phyloP scores from a whole-genome alignment of 78 protist species.

The Planoprotostelium fungivorum region DNA sequence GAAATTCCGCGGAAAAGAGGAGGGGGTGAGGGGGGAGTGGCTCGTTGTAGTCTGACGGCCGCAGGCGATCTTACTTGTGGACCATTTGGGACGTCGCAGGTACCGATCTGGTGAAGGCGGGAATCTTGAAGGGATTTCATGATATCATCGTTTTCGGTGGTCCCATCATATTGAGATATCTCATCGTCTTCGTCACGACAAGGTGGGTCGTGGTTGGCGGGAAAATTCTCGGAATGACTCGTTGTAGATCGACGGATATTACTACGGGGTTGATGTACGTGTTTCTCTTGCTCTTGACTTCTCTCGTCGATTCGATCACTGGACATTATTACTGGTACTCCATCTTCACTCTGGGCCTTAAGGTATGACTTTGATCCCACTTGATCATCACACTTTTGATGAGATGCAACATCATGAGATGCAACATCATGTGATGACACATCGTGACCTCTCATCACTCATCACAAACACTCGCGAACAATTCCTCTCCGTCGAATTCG shows the following conservation, averaged over 20 bases:
- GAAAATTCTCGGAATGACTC: neutral
- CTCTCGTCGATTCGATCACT: constrained; percentile 22
- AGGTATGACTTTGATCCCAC: constrained; percentile 7
- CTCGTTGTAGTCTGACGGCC: neutral
- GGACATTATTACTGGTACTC: constrained; percentile 43
- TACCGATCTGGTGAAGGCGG: constrained; percentile 29
- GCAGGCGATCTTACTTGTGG: constrained; percentile 38
- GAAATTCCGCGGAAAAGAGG: neutral
- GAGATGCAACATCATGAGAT: neutral
- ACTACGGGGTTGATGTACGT: constrained; percentile 18
- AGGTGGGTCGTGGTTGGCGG: neutral
- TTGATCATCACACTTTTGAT: too few relatives aligned
- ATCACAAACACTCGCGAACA: neutral
- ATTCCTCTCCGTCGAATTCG: neutral
- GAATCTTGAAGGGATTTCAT: constrained; percentile 19
- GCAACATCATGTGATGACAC: neutral
- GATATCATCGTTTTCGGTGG: constrained; percentile 38
- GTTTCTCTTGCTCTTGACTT: constrained; percentile 18
- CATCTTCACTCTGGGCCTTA: constrained; percentile 40
- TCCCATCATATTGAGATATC: constrained; percentile 21
- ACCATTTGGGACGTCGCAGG: constrained; percentile 48
- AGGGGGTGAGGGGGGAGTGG: neutral
- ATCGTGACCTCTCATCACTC: neutral
- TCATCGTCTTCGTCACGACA: constrained; percentile 14
- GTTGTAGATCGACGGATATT: constrained; percentile 20